Base-by-base conservation (phyloP, 306 rosid species). In the Coriaria nepalensis region DNA sequence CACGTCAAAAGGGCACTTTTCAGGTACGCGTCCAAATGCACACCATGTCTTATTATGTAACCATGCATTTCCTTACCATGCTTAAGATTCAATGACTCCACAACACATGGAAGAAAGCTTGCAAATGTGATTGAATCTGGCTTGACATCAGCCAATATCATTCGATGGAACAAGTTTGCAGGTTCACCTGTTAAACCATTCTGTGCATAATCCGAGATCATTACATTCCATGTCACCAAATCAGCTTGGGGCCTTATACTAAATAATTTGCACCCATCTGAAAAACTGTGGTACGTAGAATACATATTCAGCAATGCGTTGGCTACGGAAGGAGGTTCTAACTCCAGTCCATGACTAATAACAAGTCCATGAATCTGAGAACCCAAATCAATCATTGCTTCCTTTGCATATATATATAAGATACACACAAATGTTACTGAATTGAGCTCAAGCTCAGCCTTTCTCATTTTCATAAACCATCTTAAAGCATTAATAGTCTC, bases 151-250 rank as follows among this genome's bases (percentile, higher is more conserved):
- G 68, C 56, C 36, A 78, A 68, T 55, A 82, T 59, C 92, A 81
- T 81, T 50, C 59, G 50, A 13, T 60, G 75, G 40, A 77, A 81
- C 55, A 81, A 58, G 55, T 50, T 35, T 9, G 33, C 63, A 41
- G 86, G 86, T 66, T 78, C 73, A 7, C 59, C 45, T 57, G 68
- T 67, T 61, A 72, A 70, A 34, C 82, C 80, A 65, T 82, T 81
- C 54, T 82, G 86, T 40, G 78, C 86, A 59, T 69, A 75, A 37
- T 86, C 86, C 53, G 82, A 68, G 56, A 81, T 68, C 66, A 81
- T 67, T n/a, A 76, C 86, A 48, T 81, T 81, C 93, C 93, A 81
- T 38, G 74, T 74, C 44, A 81, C 86, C 4, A 72, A 60, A 68
- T 81, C 83, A 43, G 69, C 64, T 72, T 40, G 74, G 0, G 74